Base-by-base conservation (phyloP, 805 yeast species). In the Tetrapisispora nanseiensis region DNA sequence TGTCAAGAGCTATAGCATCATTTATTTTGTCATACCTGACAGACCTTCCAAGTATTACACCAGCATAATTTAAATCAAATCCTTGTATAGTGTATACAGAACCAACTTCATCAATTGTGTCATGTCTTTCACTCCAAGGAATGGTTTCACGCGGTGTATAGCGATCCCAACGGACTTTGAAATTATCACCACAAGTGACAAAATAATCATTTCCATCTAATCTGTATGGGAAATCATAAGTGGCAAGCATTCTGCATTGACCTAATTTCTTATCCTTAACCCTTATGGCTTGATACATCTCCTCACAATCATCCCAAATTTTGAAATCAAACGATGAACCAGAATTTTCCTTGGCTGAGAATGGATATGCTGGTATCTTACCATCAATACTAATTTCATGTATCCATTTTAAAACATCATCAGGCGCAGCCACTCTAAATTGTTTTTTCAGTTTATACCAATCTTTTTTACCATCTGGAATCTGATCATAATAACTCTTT, bases 11-110 rank as follows among this genome's bases (percentile, higher is more conserved):
- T 15, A 70, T 52, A 4, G 55, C 50, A 36, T 69, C 72, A 3
- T 49, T 64, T 1, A 20, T 50, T 3, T 48, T 32, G 47, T 70
- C 74, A 36, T 66, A 68, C 1, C 63, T 68, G 8, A 70, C 55
- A 6, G 70, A 65, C 40, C 70, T 58, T 2, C 75, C 75, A 12
- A 70, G 41, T 3, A 70, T 70, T 0, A 70, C 70, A 34, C 70
- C 74, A 2, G 72, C 72, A 47, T 67, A 70, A 46, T 69, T 69
- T 42, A 70, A 49, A 50, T 70, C 75, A 47, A 70, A 70, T 1
- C 75, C 75, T 51, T 70, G 75, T 18, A 70, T 56, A 0, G 75
- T 70, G 41, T 70, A 70, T 3, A 70, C 74, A 18, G 72, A 67
- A 0, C 75, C 75, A 32, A 69, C 73, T 49, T 70, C 74, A 24